Base-by-base conservation (phyloP, 2,329 filamentous ascomycete species). In the Monosporascus sp. region DNA sequence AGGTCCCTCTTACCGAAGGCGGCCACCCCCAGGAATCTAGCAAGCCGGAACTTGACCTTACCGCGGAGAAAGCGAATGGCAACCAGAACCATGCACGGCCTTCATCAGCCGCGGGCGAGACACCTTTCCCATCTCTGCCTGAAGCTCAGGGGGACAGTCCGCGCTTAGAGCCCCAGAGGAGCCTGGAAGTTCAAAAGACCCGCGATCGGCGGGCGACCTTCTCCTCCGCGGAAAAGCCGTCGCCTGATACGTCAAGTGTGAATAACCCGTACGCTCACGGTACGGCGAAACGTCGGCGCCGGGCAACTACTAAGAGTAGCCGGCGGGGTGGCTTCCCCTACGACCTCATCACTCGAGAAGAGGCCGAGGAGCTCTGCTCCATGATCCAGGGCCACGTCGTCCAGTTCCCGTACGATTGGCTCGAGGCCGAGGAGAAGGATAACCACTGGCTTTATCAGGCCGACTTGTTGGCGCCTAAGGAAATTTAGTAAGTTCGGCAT, bases 401-500 rank as follows among this genome's bases (percentile, higher is more conserved):
- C 26, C 76, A 90, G 59, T 99, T 95, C 77, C 94, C 94, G 6
- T 96, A 97, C 71, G 91, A 99, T 65, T 99, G 95, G 91, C 82
- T 96, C 51, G 83, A 88, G 63, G 88, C 87, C 52, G 94, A 97
- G 73, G 94, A 97, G 76, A 84, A 86, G 66, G 92, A 91, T 60
- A 90, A 91, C 53, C 96, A 97, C 68, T 99, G 94, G 94, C 82
- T 97, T 58, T 97, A 96, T 73, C 91, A 93, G 67, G 90, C 97
- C 52, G 94, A 99, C 71, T 88, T 95, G 71, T 87, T 99, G 68
- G 95, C 94, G 64, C 94, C 94, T 53, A 78, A 99, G 73, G 91
- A 97, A 74, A 97, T 99, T 66, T 99, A 99, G 89, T 91, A 79
- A 86, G 88, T 81, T 14, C 17, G 11, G 31, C 31, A 34, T 5